Evolutionary conservation across 176 grass and related monocot species (phyloP), one percentile per base, ranked within the genome.

Genomic region (Pharus latifolius): DNA sequence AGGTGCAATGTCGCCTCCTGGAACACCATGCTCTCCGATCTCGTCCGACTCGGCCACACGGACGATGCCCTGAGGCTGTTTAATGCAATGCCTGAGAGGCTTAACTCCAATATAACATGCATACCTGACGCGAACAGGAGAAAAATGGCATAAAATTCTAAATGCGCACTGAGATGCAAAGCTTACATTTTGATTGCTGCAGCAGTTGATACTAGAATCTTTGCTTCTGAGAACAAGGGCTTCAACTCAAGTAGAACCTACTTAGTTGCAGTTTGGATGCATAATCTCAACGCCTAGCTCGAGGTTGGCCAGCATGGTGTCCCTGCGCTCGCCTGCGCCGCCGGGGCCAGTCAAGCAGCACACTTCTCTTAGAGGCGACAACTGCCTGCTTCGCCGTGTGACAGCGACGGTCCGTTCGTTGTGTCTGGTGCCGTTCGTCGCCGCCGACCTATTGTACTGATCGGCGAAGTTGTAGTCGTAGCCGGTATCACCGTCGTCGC

Each of bases 181-280:
- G 94, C 90, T 76, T 91, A 69, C 84, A 99, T 86, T 76, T 94
- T 99, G 72, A 99, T 91, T 53, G 90, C 95, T 4, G 95, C 95
- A 71, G 95, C 95, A 67, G 95, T 86, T 15, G 96, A 99, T 13
- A 99, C 96, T 12, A 99, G 74, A 79, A 99, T 76, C 79, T 99
- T 99, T 42, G 94, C 84, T 60, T 99, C 88, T 22, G 96, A 81
- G 49, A 99, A 54, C 17, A 83, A 81, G 49, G 90, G 84, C 67
- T 84, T 99, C 38, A 99, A 77, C 56, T 99, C 90, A 53, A 83
- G 55, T 0, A 99, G 73, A 46, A 99, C 90, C 49, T 88, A 70
- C 81, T 88, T 88, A 60, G 85, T 90, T 99, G 90, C 64, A 88
- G 49, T 81, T 71, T 19, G 28, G 60, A 30, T 3, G 13, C 5